Evolutionary conservation across 176 grass and related monocot genomes (phyloP), one percentile per base, ranked within the genome.

Genomic region (Musa schizocarpa): DNA sequence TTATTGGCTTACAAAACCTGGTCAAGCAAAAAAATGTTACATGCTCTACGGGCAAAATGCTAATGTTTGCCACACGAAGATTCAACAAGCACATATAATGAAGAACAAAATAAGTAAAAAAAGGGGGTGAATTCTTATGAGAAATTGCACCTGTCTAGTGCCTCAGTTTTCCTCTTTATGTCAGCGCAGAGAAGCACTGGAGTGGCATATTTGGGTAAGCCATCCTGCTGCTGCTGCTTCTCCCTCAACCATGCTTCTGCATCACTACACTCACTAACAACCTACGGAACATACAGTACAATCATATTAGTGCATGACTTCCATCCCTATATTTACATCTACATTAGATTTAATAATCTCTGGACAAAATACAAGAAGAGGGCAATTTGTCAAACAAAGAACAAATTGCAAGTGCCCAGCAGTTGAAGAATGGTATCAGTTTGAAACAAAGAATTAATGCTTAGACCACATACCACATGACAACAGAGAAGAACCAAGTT

Each of bases 1-100:
- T 93, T 51, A 97, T 97, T 1, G 90, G 94, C 63, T 86, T 97
- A 80, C 94, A 93, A 65, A 91, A 87, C 84, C 94, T 96, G 81
- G 52, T 56, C 24, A 84, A 65, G 24, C 66, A 56, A 62, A 56
- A 82, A 74, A 57, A 20, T 19, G 14, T n/a, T 62, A 62, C 14
- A 43, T 4, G 5, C 34, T 6, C 34, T 43, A 62, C 6, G 2
- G 6, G 29, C 1, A 53, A 8, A 48, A 34, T 11, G 17, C 2
- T 65, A 56, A n/a, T 43, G 21, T 67, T 2, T 43, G 50, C 61
- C 67, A 68, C 27, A 49, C 4, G 26, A 17, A n/a, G 14, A 13
- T 54, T 55, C 19, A 23, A 56, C 19, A 52, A 76, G 54, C 59
- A 51, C 34, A 66, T 13, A 58, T 69, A 26, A 74, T 34, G 54